phyloP scores from a whole-genome alignment of 129 eudicot species.

The Daucus carota region DH1_v3.0 NC_030388.2:22074001-22074500 shows the following conservation, averaged over 20 bases:
- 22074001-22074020: conserved; percentile 57
- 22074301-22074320: conserved; percentile 48
- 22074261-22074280: conserved; percentile 93
- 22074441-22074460: conserved; percentile 73
- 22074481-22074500: conserved; percentile 80
- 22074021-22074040: conserved; percentile 75
- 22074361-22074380: conserved; percentile 26
- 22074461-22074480: conserved; percentile 76
- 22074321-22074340: conserved; percentile 34
- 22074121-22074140: background rate
- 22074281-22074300: conserved; percentile 83
- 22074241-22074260: conserved; percentile 83
- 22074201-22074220: conserved; percentile 31
- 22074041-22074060: conserved; percentile 82
- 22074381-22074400: conserved; percentile 31
- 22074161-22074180: background rate
- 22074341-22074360: conserved; percentile 24
- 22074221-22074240: conserved; percentile 51
- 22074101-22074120: background rate
- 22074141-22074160: background rate
- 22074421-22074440: conserved; percentile 72
- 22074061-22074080: conserved; percentile 60
- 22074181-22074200: background rate
- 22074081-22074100: conserved; percentile 3
- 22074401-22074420: conserved; percentile 61